phyloP scores from a whole-genome alignment of 768 basidiomycete genomes.

The Trametes meyenii region DNA sequence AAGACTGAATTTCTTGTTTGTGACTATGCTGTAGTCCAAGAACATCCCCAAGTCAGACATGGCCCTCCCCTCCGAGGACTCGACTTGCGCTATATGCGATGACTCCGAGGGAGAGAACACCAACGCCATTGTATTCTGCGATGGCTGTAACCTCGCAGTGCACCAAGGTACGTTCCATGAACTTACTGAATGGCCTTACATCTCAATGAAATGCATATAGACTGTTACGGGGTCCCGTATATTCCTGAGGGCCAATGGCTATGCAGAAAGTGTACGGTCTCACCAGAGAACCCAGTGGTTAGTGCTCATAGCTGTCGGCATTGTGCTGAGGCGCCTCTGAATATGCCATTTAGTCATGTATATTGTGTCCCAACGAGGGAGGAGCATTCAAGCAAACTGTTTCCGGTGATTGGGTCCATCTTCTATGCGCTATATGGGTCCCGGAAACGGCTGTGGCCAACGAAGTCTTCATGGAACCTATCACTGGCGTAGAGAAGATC shows the following conservation, averaged over 20 bases:
- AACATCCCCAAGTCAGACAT: slow-evolving; percentile 88
- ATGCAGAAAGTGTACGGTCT: slow-evolving; percentile 97
- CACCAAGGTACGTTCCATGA: slow-evolving; percentile 77
- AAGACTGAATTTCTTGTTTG: not conserved
- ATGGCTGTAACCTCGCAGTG: slow-evolving; percentile 98
- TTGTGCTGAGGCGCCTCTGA: not conserved
- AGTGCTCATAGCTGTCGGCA: slow-evolving; percentile 33
- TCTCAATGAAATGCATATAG: slow-evolving; percentile 43
- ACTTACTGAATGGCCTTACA: too few relatives aligned
- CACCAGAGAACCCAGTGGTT: slow-evolving; percentile 95
- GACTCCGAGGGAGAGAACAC: slow-evolving; percentile 98
- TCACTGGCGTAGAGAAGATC: slow-evolving; percentile 86
- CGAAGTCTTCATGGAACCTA: slow-evolving; percentile 97
- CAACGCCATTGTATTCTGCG: slow-evolving; percentile 99
- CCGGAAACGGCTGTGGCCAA: slow-evolving; percentile 93
- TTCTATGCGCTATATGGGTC: slow-evolving; percentile 97
- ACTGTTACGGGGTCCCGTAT: slow-evolving; percentile 99
- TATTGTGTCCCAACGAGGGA: slow-evolving; percentile 95
- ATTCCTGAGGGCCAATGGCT: slow-evolving; percentile 99
- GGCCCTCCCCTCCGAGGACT: slow-evolving; percentile 91
- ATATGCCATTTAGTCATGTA: slow-evolving; percentile 64
- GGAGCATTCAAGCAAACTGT: slow-evolving; percentile 98
- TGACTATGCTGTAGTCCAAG: slow-evolving; percentile 65
- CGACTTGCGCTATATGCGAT: slow-evolving; percentile 95
- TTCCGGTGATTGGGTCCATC: slow-evolving; percentile 91